phyloP scores from a whole-genome alignment of 805 yeast species.

The Suhomyces prunicola region DNA sequence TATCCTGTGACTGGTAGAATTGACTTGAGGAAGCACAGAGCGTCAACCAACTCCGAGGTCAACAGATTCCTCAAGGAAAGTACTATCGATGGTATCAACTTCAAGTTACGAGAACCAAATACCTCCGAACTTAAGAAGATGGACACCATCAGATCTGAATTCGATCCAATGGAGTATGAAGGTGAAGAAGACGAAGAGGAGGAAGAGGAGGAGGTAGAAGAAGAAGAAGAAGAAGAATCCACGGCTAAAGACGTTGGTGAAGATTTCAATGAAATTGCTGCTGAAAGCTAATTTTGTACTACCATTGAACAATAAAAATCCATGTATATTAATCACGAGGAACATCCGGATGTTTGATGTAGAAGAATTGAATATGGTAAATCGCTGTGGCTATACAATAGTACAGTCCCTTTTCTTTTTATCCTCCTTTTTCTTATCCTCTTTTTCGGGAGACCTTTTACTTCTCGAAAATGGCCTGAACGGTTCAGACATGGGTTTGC shows the following conservation, averaged over 20 bases:
- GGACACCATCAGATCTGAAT: conserved; percentile 65
- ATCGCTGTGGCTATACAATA: conserved; percentile 14
- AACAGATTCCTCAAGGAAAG: conserved; percentile 53
- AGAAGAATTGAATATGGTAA: background rate
- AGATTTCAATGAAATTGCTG: conserved; percentile 6
- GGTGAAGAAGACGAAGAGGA: conserved; percentile 57
- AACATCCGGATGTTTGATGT: background rate
- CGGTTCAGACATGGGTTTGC: background rate
- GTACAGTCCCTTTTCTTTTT: conserved; percentile 19
- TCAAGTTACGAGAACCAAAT: conserved; percentile 68
- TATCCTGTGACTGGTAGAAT: conserved; percentile 75
- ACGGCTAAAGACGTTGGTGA: conserved; percentile 16
- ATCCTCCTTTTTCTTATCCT: background rate
- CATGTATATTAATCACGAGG: background rate
- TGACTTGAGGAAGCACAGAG: conserved; percentile 82
- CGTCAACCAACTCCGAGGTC: conserved; percentile 53
- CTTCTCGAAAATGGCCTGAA: background rate
- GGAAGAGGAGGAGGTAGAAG: conserved; percentile 36
- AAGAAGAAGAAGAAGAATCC: conserved; percentile 30
- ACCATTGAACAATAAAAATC: background rate
- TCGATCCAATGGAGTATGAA: conserved; percentile 76
- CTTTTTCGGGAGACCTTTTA: background rate
- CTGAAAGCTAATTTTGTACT: background rate
- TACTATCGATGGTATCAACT: conserved; percentile 59
- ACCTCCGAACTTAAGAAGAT: conserved; percentile 64